Evolutionary conservation across 148 eudicot genomes (phyloP).

Genomic region (Vaccinium darrowii): DNA sequence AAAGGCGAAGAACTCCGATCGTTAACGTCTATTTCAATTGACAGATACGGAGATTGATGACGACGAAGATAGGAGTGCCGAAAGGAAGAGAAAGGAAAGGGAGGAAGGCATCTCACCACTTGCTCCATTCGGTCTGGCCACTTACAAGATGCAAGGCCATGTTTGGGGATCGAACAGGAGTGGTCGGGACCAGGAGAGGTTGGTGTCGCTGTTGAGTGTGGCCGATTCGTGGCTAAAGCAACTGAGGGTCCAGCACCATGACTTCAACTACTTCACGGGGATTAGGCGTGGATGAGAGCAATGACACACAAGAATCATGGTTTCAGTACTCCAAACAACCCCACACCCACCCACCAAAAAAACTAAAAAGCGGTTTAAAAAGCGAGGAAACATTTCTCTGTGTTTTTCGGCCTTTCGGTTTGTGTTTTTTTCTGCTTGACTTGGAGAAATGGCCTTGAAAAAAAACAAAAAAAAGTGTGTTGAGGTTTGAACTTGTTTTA

Average conservation of each 20-base stretch:
- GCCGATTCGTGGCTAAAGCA: constrained; percentile 98
- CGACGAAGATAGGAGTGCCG: constrained; percentile 37
- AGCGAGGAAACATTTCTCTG: background rate
- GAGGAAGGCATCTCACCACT: constrained; percentile 76
- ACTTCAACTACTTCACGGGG: constrained; percentile 85
- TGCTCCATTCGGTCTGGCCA: constrained; percentile 78
- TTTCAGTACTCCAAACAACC: background rate
- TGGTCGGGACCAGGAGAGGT: constrained; percentile 68
- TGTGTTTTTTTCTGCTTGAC: background rate
- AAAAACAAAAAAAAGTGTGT: background rate
- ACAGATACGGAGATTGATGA: constrained; percentile 72
- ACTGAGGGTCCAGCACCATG: constrained; percentile 84
- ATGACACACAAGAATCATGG: background rate
- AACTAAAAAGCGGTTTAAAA: background rate
- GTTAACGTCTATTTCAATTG: constrained; percentile 17
- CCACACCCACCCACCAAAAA: background rate
- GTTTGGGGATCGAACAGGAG: constrained; percentile 63
- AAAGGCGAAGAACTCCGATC: background rate
- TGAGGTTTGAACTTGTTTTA: constrained; percentile 14
- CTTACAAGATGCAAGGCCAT: constrained; percentile 90
- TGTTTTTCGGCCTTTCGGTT: constrained; percentile 5
- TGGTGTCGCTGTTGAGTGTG: constrained; percentile 71
- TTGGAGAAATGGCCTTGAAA: background rate
- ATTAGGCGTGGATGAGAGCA: constrained; percentile 52
- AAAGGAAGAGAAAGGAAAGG: constrained; percentile 60